Evolutionary conservation across 257 asterid genomes (phyloP).

Genomic region (Solanum okadae): DNA sequence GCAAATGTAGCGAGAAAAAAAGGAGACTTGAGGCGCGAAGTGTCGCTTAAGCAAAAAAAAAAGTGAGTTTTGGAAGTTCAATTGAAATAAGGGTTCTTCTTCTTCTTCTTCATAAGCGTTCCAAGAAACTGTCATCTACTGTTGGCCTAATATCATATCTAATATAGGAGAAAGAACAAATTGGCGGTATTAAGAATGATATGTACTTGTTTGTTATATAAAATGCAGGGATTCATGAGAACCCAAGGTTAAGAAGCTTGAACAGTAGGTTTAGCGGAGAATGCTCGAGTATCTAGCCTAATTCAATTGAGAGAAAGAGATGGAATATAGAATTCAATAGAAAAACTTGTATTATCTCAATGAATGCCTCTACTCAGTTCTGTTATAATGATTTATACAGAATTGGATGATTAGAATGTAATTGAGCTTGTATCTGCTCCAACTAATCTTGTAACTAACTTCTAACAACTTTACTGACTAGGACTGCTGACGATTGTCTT

Average conservation of each 20-base stretch:
- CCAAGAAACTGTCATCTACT: neutral
- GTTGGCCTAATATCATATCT: neutral
- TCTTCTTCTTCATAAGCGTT: neutral
- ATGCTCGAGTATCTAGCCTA: neutral
- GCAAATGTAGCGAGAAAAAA: neutral
- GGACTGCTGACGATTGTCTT: neutral
- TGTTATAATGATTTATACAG: neutral
- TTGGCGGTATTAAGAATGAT: neutral
- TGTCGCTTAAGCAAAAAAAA: neutral
- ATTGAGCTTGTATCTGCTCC: neutral
- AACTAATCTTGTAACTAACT: neutral
- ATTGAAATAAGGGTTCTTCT: neutral
- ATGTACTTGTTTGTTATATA: neutral
- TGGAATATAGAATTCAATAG: neutral
- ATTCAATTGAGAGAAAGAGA: neutral
- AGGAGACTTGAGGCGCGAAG: neutral
- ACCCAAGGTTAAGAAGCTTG: neutral
- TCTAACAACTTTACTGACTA: neutral
- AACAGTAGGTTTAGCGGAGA: neutral
- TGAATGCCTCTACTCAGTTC: neutral
- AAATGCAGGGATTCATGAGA: neutral
- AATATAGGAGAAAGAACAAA: neutral
- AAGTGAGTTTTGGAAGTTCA: neutral
- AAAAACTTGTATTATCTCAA: neutral
- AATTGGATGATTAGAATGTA: neutral